Conservation (phyloP, 1,284 basidiomycete species). For the Flammula alnicola region DNA sequence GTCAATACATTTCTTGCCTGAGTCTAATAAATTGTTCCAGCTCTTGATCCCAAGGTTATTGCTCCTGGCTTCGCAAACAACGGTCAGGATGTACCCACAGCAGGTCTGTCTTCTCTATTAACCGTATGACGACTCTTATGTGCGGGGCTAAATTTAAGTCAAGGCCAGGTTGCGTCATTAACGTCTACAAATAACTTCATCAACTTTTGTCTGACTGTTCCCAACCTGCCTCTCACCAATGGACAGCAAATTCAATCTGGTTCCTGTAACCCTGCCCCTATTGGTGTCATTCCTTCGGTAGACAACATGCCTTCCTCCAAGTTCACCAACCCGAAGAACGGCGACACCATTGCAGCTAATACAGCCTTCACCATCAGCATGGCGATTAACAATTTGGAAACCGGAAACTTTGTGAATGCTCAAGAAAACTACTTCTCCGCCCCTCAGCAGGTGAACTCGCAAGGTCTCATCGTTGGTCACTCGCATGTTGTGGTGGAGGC, state of each 20-base stretch:
- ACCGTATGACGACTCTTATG: not conserved
- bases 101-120: constrained; percentile 21
- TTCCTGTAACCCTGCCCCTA: constrained; percentile 53
- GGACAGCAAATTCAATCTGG: constrained; percentile 53
- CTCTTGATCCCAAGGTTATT: constrained; percentile 50
- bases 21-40: constrained; percentile 18
- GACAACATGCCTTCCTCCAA: constrained; percentile 32
- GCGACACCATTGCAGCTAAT: constrained; percentile 24
- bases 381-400: constrained; percentile 27
- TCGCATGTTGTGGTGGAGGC: constrained; percentile 67
- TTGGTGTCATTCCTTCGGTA: constrained; percentile 27
- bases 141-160: constrained; percentile 20
- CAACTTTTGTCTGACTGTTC: constrained; percentile 56
- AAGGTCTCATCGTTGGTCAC: constrained; percentile 63
- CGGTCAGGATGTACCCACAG: constrained; percentile 45
- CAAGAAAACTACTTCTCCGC: constrained; percentile 31
- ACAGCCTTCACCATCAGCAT: constrained; percentile 28
- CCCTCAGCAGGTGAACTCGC: constrained; percentile 48
- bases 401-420: constrained; percentile 31
- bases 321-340: constrained; percentile 28
- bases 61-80: constrained; percentile 49
- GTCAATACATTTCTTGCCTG: too few species aligned
- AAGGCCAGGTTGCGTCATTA: constrained; percentile 29
- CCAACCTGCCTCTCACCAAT: constrained; percentile 52
- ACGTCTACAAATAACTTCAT: constrained; percentile 48